phyloP scores from a whole-genome alignment of 768 basidiomycete species.

The Pisolithus tinctorius region DNA sequence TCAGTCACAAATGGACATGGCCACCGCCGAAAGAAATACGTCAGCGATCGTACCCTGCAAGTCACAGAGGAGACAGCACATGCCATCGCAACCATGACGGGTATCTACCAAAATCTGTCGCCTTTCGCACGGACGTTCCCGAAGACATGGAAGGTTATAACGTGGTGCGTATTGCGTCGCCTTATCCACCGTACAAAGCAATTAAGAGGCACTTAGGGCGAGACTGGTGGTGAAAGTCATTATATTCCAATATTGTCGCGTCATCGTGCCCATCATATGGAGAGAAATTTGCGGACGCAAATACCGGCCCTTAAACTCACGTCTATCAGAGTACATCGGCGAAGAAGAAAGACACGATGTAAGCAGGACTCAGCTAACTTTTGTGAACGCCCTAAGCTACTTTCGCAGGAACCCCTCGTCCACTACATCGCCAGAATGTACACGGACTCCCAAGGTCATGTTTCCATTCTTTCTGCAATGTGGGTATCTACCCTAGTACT shows the following conservation, averaged over 20 bases:
- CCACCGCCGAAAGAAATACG: conserved; percentile 13
- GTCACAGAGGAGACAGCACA: conserved; percentile 20
- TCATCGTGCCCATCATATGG: conserved; percentile 5
- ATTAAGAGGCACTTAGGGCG: not conserved
- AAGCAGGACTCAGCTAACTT: not conserved
- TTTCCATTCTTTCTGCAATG: conserved; percentile 17
- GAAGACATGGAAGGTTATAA: conserved; percentile 15
- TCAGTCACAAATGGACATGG: not conserved
- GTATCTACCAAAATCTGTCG: conserved; percentile 25
- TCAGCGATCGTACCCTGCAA: conserved; percentile 17
- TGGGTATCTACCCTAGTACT: conserved; percentile 14
- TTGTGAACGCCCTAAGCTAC: not conserved
- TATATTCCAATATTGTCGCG: conserved; percentile 1
- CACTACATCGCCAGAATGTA: conserved; percentile 5
- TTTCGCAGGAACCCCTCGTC: conserved; percentile 1
- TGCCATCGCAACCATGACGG: conserved; percentile 23
- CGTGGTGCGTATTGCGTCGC: conserved; percentile 11
- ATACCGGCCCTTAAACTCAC: not conserved
- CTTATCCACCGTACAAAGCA: not conserved
- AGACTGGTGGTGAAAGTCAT: conserved; percentile 6
- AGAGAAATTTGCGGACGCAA: conserved; percentile 2
- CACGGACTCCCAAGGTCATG: not conserved
- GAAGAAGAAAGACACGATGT: not conserved
- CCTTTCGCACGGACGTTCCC: conserved; percentile 21
- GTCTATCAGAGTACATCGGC: not conserved